Base-by-base conservation (phyloP, 148 eudicot species). In the Diospyros lotus region DNA sequence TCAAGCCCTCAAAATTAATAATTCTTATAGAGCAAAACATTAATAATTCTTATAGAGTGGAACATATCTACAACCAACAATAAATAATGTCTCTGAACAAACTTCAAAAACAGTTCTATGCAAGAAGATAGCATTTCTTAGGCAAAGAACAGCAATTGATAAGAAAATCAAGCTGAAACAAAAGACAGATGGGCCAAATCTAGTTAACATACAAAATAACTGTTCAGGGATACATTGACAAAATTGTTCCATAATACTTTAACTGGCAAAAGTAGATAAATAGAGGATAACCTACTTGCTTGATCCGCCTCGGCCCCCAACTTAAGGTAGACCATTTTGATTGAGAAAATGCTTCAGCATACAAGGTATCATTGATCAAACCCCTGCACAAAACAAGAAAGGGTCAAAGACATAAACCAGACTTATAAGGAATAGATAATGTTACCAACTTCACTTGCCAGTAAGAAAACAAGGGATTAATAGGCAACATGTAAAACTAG, bases 281-380 rank as follows among this genome's bases (percentile, higher is more conserved):
- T 54, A 48, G 59, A 43, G 48, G 12, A 79, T 50, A 74, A 41
- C 86, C 82, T 84, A 95, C 98, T 76, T 87, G 94, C 75, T 88
- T 89, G 78, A 95, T 88, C 83, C 94, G 84, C 69, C 87, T 76
- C 44, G 99, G 99, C 43, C 99, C 99, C 99, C 99, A 95, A 71
- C 84, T 85, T 77, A 86, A 89, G 45, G 97, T 88, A 71, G 88
- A 80, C 91, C 93, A 95, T 87, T 90, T 86, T 66, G 98, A 93
- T 61, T 85, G 88, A 40, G 94, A 86, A 84, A 67, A 95, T 45
- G 87, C 71, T 85, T 95, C 99, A 42, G 99, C 99, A 77, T 90
- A 93, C 63, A 88, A 81, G 74, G 80, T 14, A 73, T 95, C 99
- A 82, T 93, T 89, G 56, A 95, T 83, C 77, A 92, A 78, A 77